Percentiles rank a stretch among this genome's conserved stretches.
Conservation (phyloP, 148 eudicot genomes). For the Chenopodium quinoa region DNA sequence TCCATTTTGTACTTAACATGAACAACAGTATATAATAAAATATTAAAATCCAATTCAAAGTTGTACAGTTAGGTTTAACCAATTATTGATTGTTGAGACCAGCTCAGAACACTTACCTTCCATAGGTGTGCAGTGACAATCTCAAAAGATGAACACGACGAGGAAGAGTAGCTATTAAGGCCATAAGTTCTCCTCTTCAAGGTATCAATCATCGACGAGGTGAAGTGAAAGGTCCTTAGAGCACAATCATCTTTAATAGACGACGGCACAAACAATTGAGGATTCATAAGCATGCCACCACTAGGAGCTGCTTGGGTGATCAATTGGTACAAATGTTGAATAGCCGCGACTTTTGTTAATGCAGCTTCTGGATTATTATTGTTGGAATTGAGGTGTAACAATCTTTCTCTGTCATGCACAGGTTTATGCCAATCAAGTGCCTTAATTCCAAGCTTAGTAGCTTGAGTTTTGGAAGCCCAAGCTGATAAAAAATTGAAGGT, state of each 20-base stretch:
- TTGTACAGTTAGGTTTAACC: too few relatives aligned
- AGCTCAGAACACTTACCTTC: constrained; percentile 21
- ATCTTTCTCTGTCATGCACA: constrained; percentile 21
- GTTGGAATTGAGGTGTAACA: not conserved
- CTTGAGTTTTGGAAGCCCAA: constrained; percentile 33
- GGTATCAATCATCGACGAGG: constrained; percentile 28
- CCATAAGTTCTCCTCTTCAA: constrained; percentile 31
- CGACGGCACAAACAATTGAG: constrained; percentile 24
- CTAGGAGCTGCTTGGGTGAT: constrained; percentile 24
- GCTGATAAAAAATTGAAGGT: constrained; percentile 36
- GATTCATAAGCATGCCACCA: constrained; percentile 12
- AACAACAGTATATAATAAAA: not conserved
- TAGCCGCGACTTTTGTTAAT: constrained; percentile 15
- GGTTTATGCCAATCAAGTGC: constrained; percentile 28
- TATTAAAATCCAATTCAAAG: too few relatives aligned
- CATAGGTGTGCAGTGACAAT: constrained; percentile 35
- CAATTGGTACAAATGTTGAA: constrained; percentile 33
- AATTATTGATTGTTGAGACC: too few relatives aligned
- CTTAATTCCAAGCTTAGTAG: not conserved
- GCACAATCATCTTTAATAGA: constrained; percentile 16
- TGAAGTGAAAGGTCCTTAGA: constrained; percentile 28
- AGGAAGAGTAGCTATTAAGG: not conserved
- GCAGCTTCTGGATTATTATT: constrained; percentile 5
- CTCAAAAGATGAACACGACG: constrained; percentile 31
- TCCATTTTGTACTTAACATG: not conserved